These are phyloP conservation scores for Crucibulum laeve DNA, from an alignment of 768 basidiomycete species.

Conservation along the genomic window DNA sequence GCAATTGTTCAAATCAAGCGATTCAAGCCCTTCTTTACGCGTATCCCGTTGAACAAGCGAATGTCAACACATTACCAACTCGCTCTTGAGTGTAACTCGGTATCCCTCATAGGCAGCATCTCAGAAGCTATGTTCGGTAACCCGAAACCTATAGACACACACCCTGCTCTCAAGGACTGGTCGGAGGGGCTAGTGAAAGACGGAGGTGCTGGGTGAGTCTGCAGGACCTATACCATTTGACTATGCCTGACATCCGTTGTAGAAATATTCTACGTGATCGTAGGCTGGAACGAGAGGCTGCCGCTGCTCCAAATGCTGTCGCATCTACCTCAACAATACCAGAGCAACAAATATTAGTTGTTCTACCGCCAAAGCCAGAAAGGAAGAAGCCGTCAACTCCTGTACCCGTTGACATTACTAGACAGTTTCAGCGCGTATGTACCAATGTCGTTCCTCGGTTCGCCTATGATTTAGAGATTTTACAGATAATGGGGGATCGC, in stretches of 20 bases:
- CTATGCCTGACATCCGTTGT: conserved; percentile 31
- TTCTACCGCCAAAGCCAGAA: too few species aligned
- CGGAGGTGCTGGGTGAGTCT: conserved; percentile 59
- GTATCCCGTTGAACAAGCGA: conserved; percentile 39
- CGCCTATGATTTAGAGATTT: too few species aligned
- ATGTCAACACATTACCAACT: conserved; percentile 39
- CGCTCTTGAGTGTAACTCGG: conserved; percentile 46
- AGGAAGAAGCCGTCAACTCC: too few species aligned
- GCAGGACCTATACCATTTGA: conserved; percentile 1
- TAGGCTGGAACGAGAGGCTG: conserved; percentile 6
- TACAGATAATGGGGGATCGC: too few species aligned
- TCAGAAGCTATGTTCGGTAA: conserved; percentile 45
- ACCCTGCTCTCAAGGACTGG: conserved; percentile 46
- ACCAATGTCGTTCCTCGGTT: too few species aligned
- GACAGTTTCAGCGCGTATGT: too few species aligned
- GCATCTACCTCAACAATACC: conserved; percentile 3
- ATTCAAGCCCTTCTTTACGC: conserved; percentile 48
- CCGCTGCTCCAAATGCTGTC: neutral
- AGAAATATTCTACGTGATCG: conserved; percentile 28
- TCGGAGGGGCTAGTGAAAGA: conserved; percentile 46
- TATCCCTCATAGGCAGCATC: conserved; percentile 38
- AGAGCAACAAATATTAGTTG: too few species aligned
- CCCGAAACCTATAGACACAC: conserved; percentile 41
- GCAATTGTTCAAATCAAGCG: conserved; percentile 42
- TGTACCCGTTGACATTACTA: too few species aligned